phyloP scores from a whole-genome alignment of 106 monocot genomes.

The Phalaenopsis aphrodite region DNA sequence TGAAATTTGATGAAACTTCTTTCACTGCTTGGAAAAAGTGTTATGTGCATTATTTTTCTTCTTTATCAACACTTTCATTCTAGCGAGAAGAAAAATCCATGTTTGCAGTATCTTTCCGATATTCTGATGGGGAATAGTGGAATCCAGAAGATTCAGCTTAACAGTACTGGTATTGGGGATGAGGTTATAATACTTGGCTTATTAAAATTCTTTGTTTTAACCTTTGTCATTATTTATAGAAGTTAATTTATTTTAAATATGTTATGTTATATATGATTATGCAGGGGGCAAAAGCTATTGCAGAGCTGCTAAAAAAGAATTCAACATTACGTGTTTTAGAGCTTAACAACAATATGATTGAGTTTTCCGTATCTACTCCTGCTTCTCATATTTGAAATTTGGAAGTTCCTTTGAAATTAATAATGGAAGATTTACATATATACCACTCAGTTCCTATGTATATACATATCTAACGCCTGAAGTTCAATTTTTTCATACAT shows the following conservation, averaged over 20 bases:
- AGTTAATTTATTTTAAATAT: neutral
- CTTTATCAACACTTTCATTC: neutral
- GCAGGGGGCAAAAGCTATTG: slow-evolving; percentile 87
- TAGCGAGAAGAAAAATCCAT: slow-evolving; percentile 15
- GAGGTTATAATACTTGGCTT: slow-evolving; percentile 48
- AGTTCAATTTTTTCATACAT: no score
- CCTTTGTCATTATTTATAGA: neutral
- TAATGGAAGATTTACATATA: no score
- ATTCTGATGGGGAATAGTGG: slow-evolving; percentile 64
- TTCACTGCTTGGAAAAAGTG: neutral
- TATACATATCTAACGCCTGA: no score
- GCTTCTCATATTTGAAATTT: neutral
- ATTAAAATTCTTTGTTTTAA: neutral
- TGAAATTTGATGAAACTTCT: neutral
- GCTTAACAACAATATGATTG: slow-evolving; percentile 98
- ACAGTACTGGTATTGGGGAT: slow-evolving; percentile 87
- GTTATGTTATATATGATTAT: slow-evolving; percentile 8
- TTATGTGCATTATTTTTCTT: neutral
- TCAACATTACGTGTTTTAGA: slow-evolving; percentile 76
- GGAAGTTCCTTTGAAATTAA: neutral
- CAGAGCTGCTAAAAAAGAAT: slow-evolving; percentile 90
- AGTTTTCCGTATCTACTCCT: slow-evolving; percentile 64
- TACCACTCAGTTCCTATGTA: no score
- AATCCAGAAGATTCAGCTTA: slow-evolving; percentile 92
- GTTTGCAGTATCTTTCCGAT: slow-evolving; percentile 80